Base-by-base conservation (phyloP, 2,329 filamentous ascomycete species). In the Sclerotinia minor region DNA sequence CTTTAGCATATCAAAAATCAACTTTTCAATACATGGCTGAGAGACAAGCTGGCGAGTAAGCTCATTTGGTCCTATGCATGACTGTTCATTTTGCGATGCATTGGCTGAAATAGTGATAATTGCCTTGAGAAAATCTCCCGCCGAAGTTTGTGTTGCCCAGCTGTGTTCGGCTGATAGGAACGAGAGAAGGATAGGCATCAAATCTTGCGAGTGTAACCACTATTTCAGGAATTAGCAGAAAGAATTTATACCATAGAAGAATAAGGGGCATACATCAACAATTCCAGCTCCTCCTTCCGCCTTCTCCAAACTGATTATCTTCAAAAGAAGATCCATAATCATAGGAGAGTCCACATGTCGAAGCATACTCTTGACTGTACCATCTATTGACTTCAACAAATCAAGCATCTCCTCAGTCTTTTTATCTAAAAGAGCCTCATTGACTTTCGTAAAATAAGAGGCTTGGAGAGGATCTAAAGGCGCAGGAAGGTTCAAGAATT, bases 81-180 rank as follows among this genome's bases (percentile, higher is more conserved):
- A 95, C 77, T 97, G 94, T 76, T 99, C 95, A 76, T 97, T 96
- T 74, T 97, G 95, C 1, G 94, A 97, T 3, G 95, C 95, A 76
- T 99, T 99, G 69, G 95, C 95, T 1, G 95, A 98, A 68, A 99
- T 97, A 35, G 95, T 99, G 73, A 99, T 98, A 77, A 99, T 97
- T 53, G 95, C 95, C 79, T 99, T 99, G 75, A 99, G 86, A 73
- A 99, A 99, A 77, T 99, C 95, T 54, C 95, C 95, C 0, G 95
- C 95, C 0, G 95, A 96, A 0, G 95, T 98, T 78, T 99, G 95
- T 2, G 95, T 96, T 1, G 94, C 92, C 78, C 92, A 92, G 71
- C 89, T 91, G 76, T 96, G 89, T 70, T 96, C 88, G 0, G 93
- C 89, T 2, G 92, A 90, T 29, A 99, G 86, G 78, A 94, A 97